Evolutionary conservation across 2,329 filamentous ascomycete species (phyloP), one percentile per base, ranked within the genome.

Genomic region (Fusarium miscanthi): DNA sequence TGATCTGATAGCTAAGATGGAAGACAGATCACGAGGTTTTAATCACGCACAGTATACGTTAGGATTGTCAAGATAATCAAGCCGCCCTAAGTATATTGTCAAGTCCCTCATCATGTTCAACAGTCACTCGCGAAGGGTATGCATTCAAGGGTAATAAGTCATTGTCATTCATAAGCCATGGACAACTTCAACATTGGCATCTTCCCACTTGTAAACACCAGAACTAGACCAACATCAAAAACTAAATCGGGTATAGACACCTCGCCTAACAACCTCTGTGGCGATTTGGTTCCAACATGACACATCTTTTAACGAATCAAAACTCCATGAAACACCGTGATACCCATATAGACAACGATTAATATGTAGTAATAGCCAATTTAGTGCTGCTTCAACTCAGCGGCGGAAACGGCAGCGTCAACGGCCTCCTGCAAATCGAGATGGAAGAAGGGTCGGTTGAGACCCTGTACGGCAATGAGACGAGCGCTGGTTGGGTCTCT

Each of bases 371-470:
- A 52, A 25, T 21, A 25, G 41, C 59, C 53, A 35, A 8, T 21
- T 71, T 69, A 78, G 48, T 76, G 73, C 59, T 70, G 70, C 74
- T 78, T 79, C 6, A 67, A 61, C 68, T 80, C 77, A 1, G 82
- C 80, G 42, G 83, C 82, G 8, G 78, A 65, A 41, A 85, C 78
- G 6, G 84, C 82, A 33, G 83, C 83, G 75, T 86, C 85, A 11
- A 87, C 80, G 7, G 85, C 85, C 64, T 85, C 85, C 31, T 85
- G 82, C 41, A 88, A 73, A 72, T 88, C 86, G 33, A 87, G 82
- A 64, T 88, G 86, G 78, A 88, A 88, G 77, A 83, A 86, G 10
- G 86, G 86, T 71, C 85, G 78, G 78, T 88, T 86, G 59, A 86
- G 79, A 5, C 84, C 85, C 59, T 84, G 82, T 3, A 86, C 76